phyloP scores from a whole-genome alignment of 2,329 filamentous ascomycete genomes.

The Aspergillus pseudoterreus region DNA sequence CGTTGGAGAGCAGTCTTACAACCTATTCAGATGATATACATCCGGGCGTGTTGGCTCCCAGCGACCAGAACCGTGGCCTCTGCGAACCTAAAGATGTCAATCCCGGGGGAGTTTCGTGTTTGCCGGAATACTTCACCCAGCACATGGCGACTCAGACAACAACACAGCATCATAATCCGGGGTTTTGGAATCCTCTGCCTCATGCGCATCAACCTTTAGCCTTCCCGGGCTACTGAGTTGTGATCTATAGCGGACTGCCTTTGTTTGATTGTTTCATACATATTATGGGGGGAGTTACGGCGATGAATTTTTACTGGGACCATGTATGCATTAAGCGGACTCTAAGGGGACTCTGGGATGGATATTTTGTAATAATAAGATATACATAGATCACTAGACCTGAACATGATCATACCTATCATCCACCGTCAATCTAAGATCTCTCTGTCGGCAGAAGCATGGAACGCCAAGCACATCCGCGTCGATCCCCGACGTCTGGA shows the following conservation, averaged over 20 bases:
- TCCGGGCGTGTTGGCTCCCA: slow-evolving; percentile 11
- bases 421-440: too few relatives aligned
- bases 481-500: not conserved
- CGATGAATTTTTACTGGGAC: too few relatives aligned
- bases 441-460: not conserved
- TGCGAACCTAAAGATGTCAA: slow-evolving; percentile 7
- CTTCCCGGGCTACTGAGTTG: slow-evolving; percentile 11
- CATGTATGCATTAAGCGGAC: too few relatives aligned
- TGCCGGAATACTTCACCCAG: slow-evolving; percentile 17
- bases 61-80: slow-evolving; percentile 4
- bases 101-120: slow-evolving; percentile 5
- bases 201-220: slow-evolving; percentile 8
- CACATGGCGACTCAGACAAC: slow-evolving; percentile 9
- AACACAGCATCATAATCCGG: slow-evolving; percentile 1
- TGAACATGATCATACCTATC: too few relatives aligned
- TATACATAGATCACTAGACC: too few relatives aligned
- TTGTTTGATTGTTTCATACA: not conserved
- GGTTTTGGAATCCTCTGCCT: slow-evolving; percentile 13
- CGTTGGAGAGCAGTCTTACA: slow-evolving; percentile 15
- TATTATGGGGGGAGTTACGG: too few relatives aligned
- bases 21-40: slow-evolving; percentile 13
- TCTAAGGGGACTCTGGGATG: too few relatives aligned
- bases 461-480: not conserved
- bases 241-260: not conserved
- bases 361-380: too few relatives aligned